Base-by-base conservation (phyloP, 306 rosid species). In the Myrica gale region DNA sequence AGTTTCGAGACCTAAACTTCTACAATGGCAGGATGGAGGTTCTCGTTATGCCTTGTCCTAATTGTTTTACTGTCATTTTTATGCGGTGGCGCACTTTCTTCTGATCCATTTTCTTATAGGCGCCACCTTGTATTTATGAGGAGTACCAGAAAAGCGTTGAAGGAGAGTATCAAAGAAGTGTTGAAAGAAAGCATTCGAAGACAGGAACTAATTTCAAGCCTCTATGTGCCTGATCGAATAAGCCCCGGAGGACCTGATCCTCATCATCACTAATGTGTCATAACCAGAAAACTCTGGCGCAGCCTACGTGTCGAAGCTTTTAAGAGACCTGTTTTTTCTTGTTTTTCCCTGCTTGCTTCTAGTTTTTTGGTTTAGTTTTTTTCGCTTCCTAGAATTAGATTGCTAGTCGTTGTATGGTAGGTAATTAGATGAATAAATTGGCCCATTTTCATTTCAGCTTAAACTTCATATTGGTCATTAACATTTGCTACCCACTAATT, bases 231-330 rank as follows among this genome's bases (percentile, higher is more conserved):
- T 19, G 48, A 47, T 72, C 67, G 90, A 0, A 73, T 84, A 19
- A 84, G 90, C 74, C 90, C 90, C 0, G 85, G 75, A 10, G 90
- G 90, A 15, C 90, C 90, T 0, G 80, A 87, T 61, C 77, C 88
- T 60, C 84, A 71, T 51, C 90, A 87, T 75, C 88, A 87, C 12
- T 83, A 73, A 17, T 48, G 52, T 47, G 41, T 26, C 52, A 48
- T 48, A 13, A 3, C 12, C 52, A 9, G 32, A 2, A 26, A 26
- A 26, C 32, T 47, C 16, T 48, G 9, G 0, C 4, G 2, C 12
- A 9, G 9, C 16, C 16, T 48, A 9, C 26, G 26, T 23, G 26
- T 26, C 32, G 32, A 26, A 26, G 32, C 32, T 26, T 26, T 26
- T 26, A 26, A 26, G 32, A 26, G 32, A 26, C 1, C 32, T 10